These are phyloP conservation scores for Penicillium sp. DNA, from an alignment of 2,329 filamentous ascomycete species.

Conservation along the genomic window DNA sequence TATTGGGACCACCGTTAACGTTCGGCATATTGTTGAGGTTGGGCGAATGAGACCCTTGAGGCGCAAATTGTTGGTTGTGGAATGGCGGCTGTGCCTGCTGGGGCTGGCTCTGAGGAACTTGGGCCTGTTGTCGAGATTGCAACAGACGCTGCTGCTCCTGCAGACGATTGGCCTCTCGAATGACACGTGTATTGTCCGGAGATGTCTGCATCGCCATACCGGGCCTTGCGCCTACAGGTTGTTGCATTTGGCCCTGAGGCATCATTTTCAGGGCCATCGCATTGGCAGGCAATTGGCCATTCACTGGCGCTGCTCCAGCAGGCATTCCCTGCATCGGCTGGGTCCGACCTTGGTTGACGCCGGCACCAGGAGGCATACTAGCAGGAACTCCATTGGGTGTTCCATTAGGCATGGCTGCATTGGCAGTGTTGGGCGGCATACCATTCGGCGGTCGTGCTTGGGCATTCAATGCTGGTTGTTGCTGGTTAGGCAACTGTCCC, in stretches of 20 bases:
- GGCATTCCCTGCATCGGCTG: slow-evolving; percentile 45
- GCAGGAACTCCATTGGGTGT: slow-evolving; percentile 47
- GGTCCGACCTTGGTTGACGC: slow-evolving; percentile 39
- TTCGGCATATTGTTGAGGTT: slow-evolving; percentile 45
- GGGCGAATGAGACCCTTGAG: slow-evolving; percentile 46
- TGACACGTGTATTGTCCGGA: slow-evolving; percentile 49
- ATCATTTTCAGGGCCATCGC: slow-evolving; percentile 59
- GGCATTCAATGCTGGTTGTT: slow-evolving; percentile 30
- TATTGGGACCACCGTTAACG: slow-evolving; percentile 41
- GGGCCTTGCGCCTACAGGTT: slow-evolving; percentile 36
- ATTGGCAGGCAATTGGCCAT: slow-evolving; percentile 54
- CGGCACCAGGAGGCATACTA: slow-evolving; percentile 42
- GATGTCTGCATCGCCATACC: slow-evolving; percentile 56
- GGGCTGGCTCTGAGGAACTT: slow-evolving; percentile 32
- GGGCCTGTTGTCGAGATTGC: slow-evolving; percentile 49
- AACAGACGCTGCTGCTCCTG: slow-evolving; percentile 61
- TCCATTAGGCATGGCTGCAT: slow-evolving; percentile 39
- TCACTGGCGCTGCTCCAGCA: slow-evolving; percentile 40
- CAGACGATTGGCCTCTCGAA: slow-evolving; percentile 49
- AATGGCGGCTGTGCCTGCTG: slow-evolving; percentile 38
- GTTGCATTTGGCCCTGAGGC: slow-evolving; percentile 60
- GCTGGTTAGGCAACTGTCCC: slow-evolving; percentile 42
- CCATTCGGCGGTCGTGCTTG: slow-evolving; percentile 42
- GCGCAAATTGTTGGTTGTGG: slow-evolving; percentile 41
- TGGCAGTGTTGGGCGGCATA: slow-evolving; percentile 35